Evolutionary conservation across 306 rosid genomes (phyloP).

Genomic region (Calophaca sinica): DNA sequence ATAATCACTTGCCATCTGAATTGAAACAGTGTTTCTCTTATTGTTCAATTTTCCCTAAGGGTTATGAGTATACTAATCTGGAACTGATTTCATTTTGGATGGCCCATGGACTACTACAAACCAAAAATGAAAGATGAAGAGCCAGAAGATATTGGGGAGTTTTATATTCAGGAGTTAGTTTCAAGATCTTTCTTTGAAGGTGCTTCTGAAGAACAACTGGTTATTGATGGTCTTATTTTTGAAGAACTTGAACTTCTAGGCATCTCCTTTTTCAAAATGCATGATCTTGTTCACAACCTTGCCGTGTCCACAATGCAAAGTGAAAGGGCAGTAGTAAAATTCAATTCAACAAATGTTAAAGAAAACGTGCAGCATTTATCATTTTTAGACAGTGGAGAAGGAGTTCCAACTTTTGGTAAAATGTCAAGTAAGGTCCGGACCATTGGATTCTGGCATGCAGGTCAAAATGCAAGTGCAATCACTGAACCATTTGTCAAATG

Average conservation of each 20-base stretch:
- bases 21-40: constrained; percentile 39
- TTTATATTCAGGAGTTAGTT: constrained; percentile 39
- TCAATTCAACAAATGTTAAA: constrained; percentile 15
- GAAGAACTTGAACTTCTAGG: constrained; percentile 47
- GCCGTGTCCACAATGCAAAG: constrained; percentile 39
- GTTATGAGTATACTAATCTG: constrained; percentile 33
- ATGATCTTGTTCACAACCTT: constrained; percentile 47
- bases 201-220: constrained; percentile 40
- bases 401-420: constrained; percentile 25
- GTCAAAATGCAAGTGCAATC: constrained; percentile 34
- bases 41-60: constrained; percentile 43
- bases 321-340: constrained; percentile 41
- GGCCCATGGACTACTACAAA: constrained; percentile 46
- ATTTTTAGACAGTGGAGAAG: constrained; percentile 33
- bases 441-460: constrained; percentile 44
- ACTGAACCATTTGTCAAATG: constrained; percentile 34
- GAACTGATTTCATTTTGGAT: constrained; percentile 46
- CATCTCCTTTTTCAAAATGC: constrained; percentile 37
- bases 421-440: constrained; percentile 23
- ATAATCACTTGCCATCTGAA: constrained; percentile 35
- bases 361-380: constrained; percentile 47
- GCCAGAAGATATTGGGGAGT: constrained; percentile 43
- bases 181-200: constrained; percentile 46
- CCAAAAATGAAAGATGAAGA: constrained; percentile 35
- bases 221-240: constrained; percentile 42